Conservation (phyloP, 345 rosid species). For the Arabis alpina region DNA sequence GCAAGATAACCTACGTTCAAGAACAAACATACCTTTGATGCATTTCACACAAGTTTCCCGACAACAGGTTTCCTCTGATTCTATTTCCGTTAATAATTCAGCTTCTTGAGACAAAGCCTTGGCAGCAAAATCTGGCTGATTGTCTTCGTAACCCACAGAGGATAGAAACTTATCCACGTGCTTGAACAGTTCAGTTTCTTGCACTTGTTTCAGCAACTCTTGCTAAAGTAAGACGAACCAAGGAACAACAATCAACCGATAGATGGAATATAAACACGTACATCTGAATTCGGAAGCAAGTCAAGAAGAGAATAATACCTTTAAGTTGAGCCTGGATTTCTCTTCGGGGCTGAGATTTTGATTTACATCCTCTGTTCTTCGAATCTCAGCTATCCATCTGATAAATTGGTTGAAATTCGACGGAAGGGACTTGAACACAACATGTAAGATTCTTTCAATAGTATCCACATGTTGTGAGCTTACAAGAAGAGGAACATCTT, state of each 20-base stretch:
- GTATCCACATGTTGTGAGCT: conserved; percentile 66
- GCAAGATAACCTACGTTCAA: not conserved
- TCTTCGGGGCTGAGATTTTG: conserved; percentile 69
- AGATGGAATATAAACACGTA: not conserved
- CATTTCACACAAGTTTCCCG: conserved; percentile 64
- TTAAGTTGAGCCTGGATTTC: conserved; percentile 66
- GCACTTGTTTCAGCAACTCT: conserved; percentile 56
- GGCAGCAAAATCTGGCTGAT: conserved; percentile 55
- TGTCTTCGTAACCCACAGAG: conserved; percentile 51
- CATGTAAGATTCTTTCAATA: conserved; percentile 49
- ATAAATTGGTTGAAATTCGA: conserved; percentile 74
- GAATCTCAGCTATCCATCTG: conserved; percentile 83
- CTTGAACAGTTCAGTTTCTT: conserved; percentile 49
- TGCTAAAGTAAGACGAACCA: conserved; percentile 38
- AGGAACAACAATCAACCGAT: not conserved
- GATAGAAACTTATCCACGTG: conserved; percentile 54
- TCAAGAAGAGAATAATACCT: conserved; percentile 49
- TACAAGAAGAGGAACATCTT: conserved; percentile 74
- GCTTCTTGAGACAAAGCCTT: conserved; percentile 63
- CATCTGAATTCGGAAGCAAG: not conserved
- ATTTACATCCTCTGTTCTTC: conserved; percentile 68
- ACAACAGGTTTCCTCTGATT: conserved; percentile 55
- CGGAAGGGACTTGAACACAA: conserved; percentile 67
- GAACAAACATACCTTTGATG: conserved; percentile 47
- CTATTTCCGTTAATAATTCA: conserved; percentile 52